A percentile compares a stretch with the other conserved stretches of the same genome.
phyloP scores from a whole-genome alignment of 257 asterid species.

The Solanum pinnatisectum region DNA sequence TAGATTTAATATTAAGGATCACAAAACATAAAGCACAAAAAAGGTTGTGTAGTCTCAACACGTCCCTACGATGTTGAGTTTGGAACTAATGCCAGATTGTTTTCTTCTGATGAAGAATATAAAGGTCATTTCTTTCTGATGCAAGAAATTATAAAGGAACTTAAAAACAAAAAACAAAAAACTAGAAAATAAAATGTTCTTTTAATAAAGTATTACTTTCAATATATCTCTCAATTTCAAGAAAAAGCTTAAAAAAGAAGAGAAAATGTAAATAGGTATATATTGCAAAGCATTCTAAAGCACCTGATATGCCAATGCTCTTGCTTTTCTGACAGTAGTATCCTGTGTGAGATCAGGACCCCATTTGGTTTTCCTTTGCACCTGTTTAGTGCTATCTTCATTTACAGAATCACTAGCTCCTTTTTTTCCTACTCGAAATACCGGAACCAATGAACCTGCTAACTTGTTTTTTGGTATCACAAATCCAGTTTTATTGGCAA shows the following conservation, averaged over 20 bases:
- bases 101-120: neutral
- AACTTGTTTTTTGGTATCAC: slow-evolving; percentile 87
- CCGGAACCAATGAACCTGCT: slow-evolving; percentile 77
- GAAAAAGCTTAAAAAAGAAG: neutral
- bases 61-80: neutral
- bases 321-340: slow-evolving; percentile 61
- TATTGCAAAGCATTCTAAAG: neutral
- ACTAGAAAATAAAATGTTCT: neutral
- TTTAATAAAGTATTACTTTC: neutral
- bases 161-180: neutral
- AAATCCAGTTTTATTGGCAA: slow-evolving; percentile 64
- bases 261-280: neutral
- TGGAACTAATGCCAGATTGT: neutral
- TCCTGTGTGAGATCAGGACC: slow-evolving; percentile 75
- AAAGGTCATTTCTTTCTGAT: neutral
- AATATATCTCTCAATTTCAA: neutral
- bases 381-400: slow-evolving; percentile 43
- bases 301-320: slow-evolving; percentile 90
- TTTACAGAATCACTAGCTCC: slow-evolving; percentile 35
- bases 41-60: neutral
- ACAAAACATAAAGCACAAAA: neutral
- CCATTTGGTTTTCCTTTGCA: slow-evolving; percentile 83
- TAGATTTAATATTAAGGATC: neutral
- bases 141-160: neutral
- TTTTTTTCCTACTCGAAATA: slow-evolving; percentile 51